Base-by-base conservation (phyloP, 768 basidiomycete species). In the Xerocomellus dryophilus region DNA sequence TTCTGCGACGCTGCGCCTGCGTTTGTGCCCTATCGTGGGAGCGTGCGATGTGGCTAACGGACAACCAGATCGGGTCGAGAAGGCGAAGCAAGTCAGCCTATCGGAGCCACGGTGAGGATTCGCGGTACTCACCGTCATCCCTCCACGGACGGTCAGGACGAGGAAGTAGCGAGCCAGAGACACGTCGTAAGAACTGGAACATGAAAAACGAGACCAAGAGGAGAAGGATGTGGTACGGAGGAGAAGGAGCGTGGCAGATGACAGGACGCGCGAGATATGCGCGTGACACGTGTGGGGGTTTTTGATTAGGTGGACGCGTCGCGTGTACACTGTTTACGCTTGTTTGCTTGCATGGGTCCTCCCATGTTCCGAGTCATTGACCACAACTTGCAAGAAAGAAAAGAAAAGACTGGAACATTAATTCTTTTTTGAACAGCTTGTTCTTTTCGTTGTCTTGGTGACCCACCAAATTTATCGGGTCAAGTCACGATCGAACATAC, bases 61-160 rank as follows among this genome's bases (percentile, higher is more conserved):
- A 21, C 4, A 18, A 43, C 34, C 43, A 46, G 43, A 54, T 49
- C 17, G 32, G 39, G 41, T 51, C 53, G 53, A 35, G 56, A 61
- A 38, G 51, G 34, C 14, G 47, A 34, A 58, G 42, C 36, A 57
- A 40, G 51, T 59, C 51, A 58, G 59, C 46, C n/a, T n/a, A 53
- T 41, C 41, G 27, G 44, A 44, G 43, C 27, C 25, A 53, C 34
- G 43, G 35, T 23, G 25, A 48, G 49, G 52, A 49, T 55, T 56
- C 58, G 55, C 56, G 51, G 51, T 32, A 66, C 83, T 76, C 62
- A 87, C 87, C 83, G 66, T 90, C 87, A 51, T 90, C 86, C 61
- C 79, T 78, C 88, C 88, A 89, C 32, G 86, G 85, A 54, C 85
- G 77, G 69, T 89, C 88, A 23, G 83, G 79, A 49, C 87, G 81